Conservation (phyloP, 164 flowering plant species). For the Brasenia schreberi region DNA sequence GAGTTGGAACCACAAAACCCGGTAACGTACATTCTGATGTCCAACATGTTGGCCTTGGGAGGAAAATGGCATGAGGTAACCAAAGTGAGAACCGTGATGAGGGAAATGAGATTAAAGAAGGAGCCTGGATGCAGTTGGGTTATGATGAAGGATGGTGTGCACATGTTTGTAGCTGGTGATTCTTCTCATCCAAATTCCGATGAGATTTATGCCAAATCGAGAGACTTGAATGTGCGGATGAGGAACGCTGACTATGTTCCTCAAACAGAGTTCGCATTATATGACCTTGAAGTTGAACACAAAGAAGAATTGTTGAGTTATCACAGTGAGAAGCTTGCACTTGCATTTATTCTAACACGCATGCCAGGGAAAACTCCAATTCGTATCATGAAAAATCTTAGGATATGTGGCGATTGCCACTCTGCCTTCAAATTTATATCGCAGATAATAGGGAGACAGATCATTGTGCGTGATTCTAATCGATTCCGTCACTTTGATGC, state of each 20-base stretch:
- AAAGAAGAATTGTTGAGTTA: constrained; percentile 70
- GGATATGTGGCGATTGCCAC: constrained; percentile 89
- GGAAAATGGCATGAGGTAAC: constrained; percentile 70
- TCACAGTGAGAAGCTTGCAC: constrained; percentile 86
- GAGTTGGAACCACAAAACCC: constrained; percentile 80
- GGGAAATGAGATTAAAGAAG: constrained; percentile 45
- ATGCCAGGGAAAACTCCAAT: constrained; percentile 41
- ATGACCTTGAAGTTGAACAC: constrained; percentile 73
- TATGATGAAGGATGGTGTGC: constrained; percentile 77
- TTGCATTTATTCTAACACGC: constrained; percentile 69
- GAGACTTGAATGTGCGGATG: constrained; percentile 47
- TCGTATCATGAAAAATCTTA: constrained; percentile 81
- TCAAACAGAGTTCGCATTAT: constrained; percentile 48
- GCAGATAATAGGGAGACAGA: constrained; percentile 41
- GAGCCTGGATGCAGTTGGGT: constrained; percentile 96
- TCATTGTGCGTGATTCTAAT: constrained; percentile 62
- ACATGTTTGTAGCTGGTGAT: constrained; percentile 79
- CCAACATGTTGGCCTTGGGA: constrained; percentile 77
- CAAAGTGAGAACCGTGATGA: constrained; percentile 46
- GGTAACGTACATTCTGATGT: constrained; percentile 63
- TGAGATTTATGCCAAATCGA: constrained; percentile 48
- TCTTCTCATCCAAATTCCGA: constrained; percentile 60
- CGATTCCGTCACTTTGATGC: constrained; percentile 78
- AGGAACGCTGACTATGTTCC: constrained; percentile 68
- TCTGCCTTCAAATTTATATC: constrained; percentile 61